Evolutionary conservation across 2,329 filamentous ascomycete species (phyloP).

Genomic region (Claviceps lovelessii): DNA sequence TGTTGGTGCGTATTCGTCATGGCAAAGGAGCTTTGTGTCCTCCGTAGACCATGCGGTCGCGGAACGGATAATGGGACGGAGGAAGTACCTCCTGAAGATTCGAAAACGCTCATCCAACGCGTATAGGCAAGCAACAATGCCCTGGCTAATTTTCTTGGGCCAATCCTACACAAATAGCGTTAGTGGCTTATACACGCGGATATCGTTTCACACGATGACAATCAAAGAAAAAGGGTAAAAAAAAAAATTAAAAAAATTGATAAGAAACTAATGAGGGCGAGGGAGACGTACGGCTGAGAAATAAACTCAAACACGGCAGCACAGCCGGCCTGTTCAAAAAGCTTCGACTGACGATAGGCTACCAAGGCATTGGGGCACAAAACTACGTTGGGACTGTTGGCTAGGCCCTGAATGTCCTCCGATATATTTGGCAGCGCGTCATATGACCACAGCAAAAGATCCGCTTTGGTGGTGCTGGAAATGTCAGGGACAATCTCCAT

Average conservation of each 20-base stretch:
- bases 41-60: background rate
- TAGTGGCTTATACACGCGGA: background rate
- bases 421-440: background rate
- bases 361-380: background rate
- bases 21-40: background rate
- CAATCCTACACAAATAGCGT: background rate
- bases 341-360: background rate
- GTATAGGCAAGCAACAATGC: background rate
- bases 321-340: background rate
- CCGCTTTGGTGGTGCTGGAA: slow-evolving; percentile 8
- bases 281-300: background rate
- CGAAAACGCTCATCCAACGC: slow-evolving; percentile 1
- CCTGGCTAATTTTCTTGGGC: background rate
- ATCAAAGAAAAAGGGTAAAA: background rate
- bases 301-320: background rate
- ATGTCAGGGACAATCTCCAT: slow-evolving; percentile 14
- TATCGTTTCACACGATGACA: background rate
- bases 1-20: background rate
- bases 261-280: background rate
- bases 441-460: slow-evolving; percentile 13
- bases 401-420: background rate
- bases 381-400: background rate
- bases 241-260: background rate
- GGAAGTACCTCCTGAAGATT: background rate
- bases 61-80: background rate